phyloP scores from a whole-genome alignment of 129 eudicot genomes.

The Flaveria sonorensis region DNA sequence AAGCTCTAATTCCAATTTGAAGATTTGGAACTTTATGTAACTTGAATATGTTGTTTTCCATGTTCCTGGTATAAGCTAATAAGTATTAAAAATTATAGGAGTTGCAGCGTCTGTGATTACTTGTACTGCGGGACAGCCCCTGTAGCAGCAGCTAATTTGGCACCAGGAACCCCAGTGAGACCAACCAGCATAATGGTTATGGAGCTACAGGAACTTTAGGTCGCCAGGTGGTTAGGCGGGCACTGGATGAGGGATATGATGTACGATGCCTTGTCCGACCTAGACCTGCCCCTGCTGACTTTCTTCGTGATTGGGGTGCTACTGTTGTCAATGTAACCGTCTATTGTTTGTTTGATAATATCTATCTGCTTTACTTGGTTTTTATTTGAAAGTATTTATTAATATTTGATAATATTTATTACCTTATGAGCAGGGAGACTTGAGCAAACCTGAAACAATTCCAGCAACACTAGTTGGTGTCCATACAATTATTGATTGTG shows the following conservation, averaged over 20 bases:
- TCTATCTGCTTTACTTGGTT: background rate
- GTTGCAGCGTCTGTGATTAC: constrained; percentile 43
- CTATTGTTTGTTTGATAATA: background rate
- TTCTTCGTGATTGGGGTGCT: constrained; percentile 99
- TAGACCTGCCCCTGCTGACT: constrained; percentile 99
- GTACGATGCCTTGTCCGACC: constrained; percentile 98
- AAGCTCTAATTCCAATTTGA: too few species aligned
- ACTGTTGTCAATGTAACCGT: constrained; percentile 81
- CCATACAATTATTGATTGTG: constrained; percentile 94
- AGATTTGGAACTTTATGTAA: background rate
- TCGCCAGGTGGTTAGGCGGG: constrained; percentile 93
- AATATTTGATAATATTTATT: background rate
- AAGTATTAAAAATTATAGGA: constrained; percentile 8
- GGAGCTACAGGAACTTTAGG: constrained; percentile 98
- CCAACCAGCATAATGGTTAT: constrained; percentile 87
- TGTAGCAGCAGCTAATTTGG: constrained; percentile 76
- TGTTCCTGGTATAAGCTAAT: constrained; percentile 1
- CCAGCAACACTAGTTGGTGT: constrained; percentile 97
- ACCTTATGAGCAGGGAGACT: constrained; percentile 72
- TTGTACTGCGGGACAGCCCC: constrained; percentile 58
- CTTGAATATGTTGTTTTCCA: background rate
- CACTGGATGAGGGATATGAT: constrained; percentile 94
- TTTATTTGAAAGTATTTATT: background rate
- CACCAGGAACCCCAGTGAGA: constrained; percentile 98
- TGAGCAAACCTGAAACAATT: constrained; percentile 87